Conservation (phyloP, 2,329 filamentous ascomycete genomes). For the Colletotrichum navitas region DNA sequence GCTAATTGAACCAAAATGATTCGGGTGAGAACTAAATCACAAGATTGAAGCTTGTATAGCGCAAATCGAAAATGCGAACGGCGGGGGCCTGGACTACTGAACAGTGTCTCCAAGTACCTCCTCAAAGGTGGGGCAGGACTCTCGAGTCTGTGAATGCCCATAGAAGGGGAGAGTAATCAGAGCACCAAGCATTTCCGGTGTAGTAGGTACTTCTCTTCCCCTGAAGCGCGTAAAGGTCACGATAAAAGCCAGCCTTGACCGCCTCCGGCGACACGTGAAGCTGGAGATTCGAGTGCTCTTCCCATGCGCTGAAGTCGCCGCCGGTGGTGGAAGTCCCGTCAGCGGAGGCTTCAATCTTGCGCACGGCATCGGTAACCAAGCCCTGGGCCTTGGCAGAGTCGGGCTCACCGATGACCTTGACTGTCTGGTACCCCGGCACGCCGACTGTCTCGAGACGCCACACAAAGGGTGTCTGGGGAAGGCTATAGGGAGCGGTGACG, state of each 20-base stretch:
- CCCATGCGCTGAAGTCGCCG: conserved; percentile 23
- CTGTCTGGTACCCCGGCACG: conserved; percentile 43
- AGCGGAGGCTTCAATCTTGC: conserved; percentile 12
- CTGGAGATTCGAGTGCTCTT: conserved; percentile 35
- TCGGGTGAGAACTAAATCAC: not conserved
- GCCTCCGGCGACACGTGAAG: conserved; percentile 39
- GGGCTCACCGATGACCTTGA: conserved; percentile 43
- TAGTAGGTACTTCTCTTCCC: conserved; percentile 37
- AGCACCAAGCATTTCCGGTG: conserved; percentile 36
- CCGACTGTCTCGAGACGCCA: conserved; percentile 42
- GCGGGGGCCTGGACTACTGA: too few species aligned
- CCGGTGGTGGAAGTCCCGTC: conserved; percentile 25
- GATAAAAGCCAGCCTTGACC: conserved; percentile 39
- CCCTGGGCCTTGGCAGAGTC: conserved; percentile 30
- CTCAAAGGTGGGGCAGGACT: conserved; percentile 22
- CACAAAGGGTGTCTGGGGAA: conserved; percentile 42
- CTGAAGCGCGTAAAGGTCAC: conserved; percentile 38
- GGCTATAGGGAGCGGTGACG: conserved; percentile 24
- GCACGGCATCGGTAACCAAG: conserved; percentile 25
- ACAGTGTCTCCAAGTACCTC: not conserved
- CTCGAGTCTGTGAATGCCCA: conserved; percentile 40
- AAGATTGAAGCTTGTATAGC: not conserved
- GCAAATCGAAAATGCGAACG: not conserved
- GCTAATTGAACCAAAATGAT: not conserved
- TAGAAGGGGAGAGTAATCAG: conserved; percentile 41